Evolutionary conservation across 2,329 filamentous ascomycete genomes (phyloP).

Genomic region (Cytospora chrysosperma): DNA sequence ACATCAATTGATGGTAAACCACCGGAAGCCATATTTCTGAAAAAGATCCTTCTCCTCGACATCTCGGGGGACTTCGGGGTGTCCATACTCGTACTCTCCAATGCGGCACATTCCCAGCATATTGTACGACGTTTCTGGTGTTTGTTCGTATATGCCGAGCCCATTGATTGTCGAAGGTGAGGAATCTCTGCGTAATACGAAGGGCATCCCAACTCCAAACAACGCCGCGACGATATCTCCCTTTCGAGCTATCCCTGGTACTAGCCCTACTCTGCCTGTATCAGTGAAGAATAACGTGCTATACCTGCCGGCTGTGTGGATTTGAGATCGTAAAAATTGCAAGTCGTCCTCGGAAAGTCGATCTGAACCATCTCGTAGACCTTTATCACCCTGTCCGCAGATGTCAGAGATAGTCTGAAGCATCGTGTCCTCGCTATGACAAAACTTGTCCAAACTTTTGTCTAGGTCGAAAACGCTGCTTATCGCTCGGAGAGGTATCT

Average conservation of each 20-base stretch:
- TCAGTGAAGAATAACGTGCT: slow-evolving; percentile 8
- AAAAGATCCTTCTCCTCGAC: neutral
- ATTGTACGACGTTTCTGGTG: neutral
- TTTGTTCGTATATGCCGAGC: neutral
- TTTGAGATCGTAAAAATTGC: too few relatives aligned
- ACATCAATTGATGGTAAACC: neutral
- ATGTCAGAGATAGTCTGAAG: neutral
- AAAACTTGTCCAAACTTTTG: neutral
- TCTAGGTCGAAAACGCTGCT: neutral
- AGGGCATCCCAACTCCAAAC: slow-evolving; percentile 10
- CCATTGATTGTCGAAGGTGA: neutral
- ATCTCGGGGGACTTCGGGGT: neutral
- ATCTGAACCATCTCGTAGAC: neutral
- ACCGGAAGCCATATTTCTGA: neutral
- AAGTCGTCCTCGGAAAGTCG: neutral
- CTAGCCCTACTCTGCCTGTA: neutral
- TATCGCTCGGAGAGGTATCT: neutral
- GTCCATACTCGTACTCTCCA: neutral
- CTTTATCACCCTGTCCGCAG: neutral
- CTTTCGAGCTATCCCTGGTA: neutral
- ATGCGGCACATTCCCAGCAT: neutral
- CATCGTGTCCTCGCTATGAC: too few relatives aligned
- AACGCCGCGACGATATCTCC: slow-evolving; percentile 6
- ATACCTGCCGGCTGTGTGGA: too few relatives aligned
- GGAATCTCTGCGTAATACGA: neutral